Evolutionary conservation across 2,329 filamentous ascomycete genomes (phyloP).

Genomic region (Venturia aucupariae): DNA sequence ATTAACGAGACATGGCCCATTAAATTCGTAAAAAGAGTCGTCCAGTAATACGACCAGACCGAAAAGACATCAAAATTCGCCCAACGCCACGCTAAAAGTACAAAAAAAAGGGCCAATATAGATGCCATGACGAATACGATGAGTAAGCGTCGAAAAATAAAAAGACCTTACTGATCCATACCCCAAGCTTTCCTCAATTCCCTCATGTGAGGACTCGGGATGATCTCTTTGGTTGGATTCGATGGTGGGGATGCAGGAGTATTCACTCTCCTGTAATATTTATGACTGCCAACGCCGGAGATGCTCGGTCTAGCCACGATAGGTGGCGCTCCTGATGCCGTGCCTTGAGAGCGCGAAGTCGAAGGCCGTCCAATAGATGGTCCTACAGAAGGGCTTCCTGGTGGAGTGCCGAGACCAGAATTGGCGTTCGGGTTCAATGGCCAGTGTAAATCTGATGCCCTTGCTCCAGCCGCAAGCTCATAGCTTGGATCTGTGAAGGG

Average conservation of each 20-base stretch:
- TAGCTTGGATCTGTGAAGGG: slow-evolving; percentile 8
- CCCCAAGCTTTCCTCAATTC: slow-evolving; percentile 12
- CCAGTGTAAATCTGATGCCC: background rate
- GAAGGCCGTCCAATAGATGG: background rate
- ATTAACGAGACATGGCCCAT: background rate
- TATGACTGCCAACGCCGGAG: background rate
- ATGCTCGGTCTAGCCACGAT: background rate
- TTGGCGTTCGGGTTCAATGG: slow-evolving; percentile 8
- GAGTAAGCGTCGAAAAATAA: background rate
- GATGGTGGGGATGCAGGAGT: background rate
- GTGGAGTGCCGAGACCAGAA: slow-evolving; percentile 7
- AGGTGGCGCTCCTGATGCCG: background rate
- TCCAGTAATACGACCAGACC: background rate
- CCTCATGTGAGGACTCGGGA: background rate
- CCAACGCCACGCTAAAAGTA: background rate
- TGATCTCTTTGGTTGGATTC: background rate
- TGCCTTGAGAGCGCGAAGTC: background rate
- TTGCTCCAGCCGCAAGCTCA: background rate
- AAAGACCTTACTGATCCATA: slow-evolving; percentile 4
- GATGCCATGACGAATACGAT: background rate
- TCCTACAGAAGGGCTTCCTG: background rate
- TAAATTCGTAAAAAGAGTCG: background rate
- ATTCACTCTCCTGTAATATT: background rate
- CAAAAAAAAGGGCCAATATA: background rate
- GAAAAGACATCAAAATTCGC: background rate